Conservation (phyloP, 1,284 basidiomycete species). For the Golubevia sp. region DNA sequence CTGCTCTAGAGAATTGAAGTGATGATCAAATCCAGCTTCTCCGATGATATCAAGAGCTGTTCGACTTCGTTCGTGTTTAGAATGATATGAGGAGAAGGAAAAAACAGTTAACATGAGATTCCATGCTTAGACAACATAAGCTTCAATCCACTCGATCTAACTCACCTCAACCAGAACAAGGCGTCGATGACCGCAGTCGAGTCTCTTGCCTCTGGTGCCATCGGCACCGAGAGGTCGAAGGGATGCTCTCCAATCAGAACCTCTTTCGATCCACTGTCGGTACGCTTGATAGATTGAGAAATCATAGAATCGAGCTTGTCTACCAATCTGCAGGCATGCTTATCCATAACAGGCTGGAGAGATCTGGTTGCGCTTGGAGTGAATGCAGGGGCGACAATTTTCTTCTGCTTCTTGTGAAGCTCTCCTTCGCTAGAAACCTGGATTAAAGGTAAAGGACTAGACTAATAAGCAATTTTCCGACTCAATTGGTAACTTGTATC, state of each 20-base stretch:
- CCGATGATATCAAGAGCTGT: conserved; percentile 40
- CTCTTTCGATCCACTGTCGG: neutral
- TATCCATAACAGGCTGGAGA: conserved; percentile 22
- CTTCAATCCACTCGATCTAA: no score
- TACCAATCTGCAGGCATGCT: conserved; percentile 30
- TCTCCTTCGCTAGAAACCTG: neutral
- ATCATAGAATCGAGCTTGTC: conserved; percentile 14
- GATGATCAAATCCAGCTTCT: conserved; percentile 44
- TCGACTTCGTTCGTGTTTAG: no score
- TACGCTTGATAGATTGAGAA: neutral
- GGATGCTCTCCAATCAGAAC: neutral
- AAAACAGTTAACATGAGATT: no score
- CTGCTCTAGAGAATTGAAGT: conserved; percentile 32
- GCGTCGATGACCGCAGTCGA: conserved; percentile 22
- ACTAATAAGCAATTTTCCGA: no score
- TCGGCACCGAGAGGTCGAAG: neutral
- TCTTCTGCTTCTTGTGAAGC: conserved; percentile 16
- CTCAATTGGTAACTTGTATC: no score
- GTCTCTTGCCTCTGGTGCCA: neutral
- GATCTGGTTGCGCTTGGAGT: conserved; percentile 28
- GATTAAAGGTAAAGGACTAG: no score
- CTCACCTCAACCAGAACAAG: conserved; percentile 24
- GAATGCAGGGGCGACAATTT: conserved; percentile 40
- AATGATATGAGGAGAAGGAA: no score
- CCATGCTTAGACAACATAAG: no score